Evolutionary conservation across 2,329 filamentous ascomycete species (phyloP), one percentile per base, ranked within the genome.

Genomic region (Cladosporium sp.): DNA sequence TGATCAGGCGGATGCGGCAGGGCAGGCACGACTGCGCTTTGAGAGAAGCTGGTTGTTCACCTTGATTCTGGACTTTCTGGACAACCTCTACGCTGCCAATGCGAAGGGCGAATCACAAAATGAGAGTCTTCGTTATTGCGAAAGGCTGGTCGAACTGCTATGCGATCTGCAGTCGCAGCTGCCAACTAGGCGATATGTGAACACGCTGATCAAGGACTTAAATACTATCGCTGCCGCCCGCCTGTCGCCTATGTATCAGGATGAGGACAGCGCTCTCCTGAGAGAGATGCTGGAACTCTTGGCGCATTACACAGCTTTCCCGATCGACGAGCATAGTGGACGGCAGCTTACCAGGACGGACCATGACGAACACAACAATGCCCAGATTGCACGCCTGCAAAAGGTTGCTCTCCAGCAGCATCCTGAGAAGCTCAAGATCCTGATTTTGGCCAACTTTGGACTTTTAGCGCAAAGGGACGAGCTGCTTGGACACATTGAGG

Each of bases 11-110:
- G 93, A 97, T 72, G 89, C 93, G 60, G 75, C 81, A 4, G 84
- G 84, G 0, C 92, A 97, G 71, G 87, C 88, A 15, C 86, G 88
- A 56, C 78, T 97, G 64, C 87, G 89, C 22, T 97, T 99, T 66
- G 94, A 99, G 74, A 84, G 95, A 58, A 89, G 90, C 45, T 99
- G 94, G 95, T 81, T 99, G 11, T 96, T 92, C 70, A 88, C 90
- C 3, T 80, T 97, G 65, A 78, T 94, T 0, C 75, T 97, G 34
- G 89, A 96, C 69, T 97, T 97, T 67, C 71, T 96, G 30, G 82
- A 86, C 61, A 80, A 88, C 56, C 75, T 97, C 9, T 90, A 95
- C 70, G 77, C 80, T 45, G 61, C 61, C 5, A 65, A 61, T 15
- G 61, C 64, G 34, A 66, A 69, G 58, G 68, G 73, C 67, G 64